Conservation (phyloP, 306 rosid species). For the Quercus berberidifolia region DNA sequence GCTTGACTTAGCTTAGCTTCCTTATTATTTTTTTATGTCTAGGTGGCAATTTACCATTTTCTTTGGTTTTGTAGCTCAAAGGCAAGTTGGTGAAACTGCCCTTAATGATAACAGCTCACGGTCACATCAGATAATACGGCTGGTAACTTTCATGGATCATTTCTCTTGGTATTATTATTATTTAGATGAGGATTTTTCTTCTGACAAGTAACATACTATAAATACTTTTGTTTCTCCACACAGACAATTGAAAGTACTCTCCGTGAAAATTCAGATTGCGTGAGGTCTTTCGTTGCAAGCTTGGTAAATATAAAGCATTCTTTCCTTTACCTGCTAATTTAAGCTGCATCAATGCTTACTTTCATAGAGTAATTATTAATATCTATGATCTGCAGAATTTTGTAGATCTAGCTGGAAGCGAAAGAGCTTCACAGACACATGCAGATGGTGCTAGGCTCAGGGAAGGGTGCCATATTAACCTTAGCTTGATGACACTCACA, state of each 20-base stretch:
- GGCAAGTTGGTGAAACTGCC: slow-evolving; percentile 99
- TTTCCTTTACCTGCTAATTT: neutral
- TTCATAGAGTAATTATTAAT: neutral
- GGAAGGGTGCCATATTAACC: slow-evolving; percentile 99
- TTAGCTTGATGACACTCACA: slow-evolving; percentile 98
- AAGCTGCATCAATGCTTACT: neutral
- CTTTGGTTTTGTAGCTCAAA: slow-evolving; percentile 67
- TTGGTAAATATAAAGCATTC: slow-evolving; percentile 53
- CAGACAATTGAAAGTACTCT: slow-evolving; percentile 93
- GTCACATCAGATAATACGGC: slow-evolving; percentile 96
- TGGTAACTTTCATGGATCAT: slow-evolving; percentile 50
- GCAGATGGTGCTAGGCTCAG: slow-evolving; percentile 96
- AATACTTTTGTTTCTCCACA: slow-evolving; percentile 13
- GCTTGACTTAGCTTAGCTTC: slow-evolving; percentile 1
- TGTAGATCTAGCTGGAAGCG: slow-evolving; percentile 99
- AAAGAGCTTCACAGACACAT: slow-evolving; percentile 97
- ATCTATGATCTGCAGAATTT: slow-evolving; percentile 60
- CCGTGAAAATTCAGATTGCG: slow-evolving; percentile 79
- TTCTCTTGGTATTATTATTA: neutral
- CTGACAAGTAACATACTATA: neutral
- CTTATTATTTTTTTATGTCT: neutral
- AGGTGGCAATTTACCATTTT: neutral
- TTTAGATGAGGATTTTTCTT: slow-evolving; percentile 5
- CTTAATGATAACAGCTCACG: slow-evolving; percentile 93
- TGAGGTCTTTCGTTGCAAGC: slow-evolving; percentile 90